A percentile compares a stretch with the other conserved stretches of the same genome.
These are phyloP conservation scores for Croton setiger DNA, from an alignment of 441 rosid species.

Conservation along the genomic window DNA sequence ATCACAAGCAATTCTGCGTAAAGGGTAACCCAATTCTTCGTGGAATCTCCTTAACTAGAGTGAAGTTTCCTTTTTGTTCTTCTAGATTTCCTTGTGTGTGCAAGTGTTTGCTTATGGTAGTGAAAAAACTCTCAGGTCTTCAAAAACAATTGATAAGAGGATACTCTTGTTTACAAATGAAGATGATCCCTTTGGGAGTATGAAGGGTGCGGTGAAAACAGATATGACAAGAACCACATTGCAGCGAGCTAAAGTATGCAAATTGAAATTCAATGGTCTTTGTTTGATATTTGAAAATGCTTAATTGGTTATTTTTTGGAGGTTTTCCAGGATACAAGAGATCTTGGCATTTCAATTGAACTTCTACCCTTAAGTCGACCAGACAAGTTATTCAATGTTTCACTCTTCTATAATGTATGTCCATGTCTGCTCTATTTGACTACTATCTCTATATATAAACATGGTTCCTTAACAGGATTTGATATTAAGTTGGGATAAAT, in stretches of 20 bases:
- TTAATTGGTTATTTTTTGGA: neutral
- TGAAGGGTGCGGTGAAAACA: conserved; percentile 64
- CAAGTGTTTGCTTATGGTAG: conserved; percentile 21
- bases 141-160: conserved; percentile 78
- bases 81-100: conserved; percentile 1
- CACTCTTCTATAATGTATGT: conserved; percentile 67
- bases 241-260: conserved; percentile 85
- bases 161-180: conserved; percentile 86
- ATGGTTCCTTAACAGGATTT: neutral
- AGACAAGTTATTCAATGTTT: conserved; percentile 61
- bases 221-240: conserved; percentile 94
- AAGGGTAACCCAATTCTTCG: conserved; percentile 57
- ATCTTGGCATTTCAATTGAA: conserved; percentile 90
- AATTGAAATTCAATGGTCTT: neutral
- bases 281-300: conserved; percentile 1
- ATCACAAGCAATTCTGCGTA: conserved; percentile 88
- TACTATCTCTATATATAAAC: conserved; percentile 5
- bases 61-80: conserved; percentile 3
- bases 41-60: conserved; percentile 5
- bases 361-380: conserved; percentile 71
- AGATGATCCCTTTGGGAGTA: conserved; percentile 86
- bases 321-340: conserved; percentile 77
- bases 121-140: conserved; percentile 54
- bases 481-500: conserved; percentile 11
- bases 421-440: conserved; percentile 23